Base-by-base conservation (phyloP, 176 grass and related monocot species). In the Tillandsia leiboldiana region DNA sequence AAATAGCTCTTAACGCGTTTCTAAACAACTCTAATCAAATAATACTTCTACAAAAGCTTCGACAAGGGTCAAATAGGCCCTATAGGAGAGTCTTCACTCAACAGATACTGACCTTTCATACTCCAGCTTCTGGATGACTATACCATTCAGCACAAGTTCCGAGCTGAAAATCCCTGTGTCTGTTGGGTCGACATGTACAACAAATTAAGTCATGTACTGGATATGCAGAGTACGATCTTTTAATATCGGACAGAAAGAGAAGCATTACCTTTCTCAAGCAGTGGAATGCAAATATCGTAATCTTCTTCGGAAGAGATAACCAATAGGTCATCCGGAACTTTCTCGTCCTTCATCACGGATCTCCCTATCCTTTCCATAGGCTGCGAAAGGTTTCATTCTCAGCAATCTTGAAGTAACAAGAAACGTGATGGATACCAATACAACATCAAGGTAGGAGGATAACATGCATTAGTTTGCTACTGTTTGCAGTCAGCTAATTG, bases 301-400 rank as follows among this genome's bases (percentile, higher is more conserved):
- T 96, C 92, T 77, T 96, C 83, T 80, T 91, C 88, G 20, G 83
- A 96, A 75, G 92, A 89, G 58, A 91, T 77, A 42, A 91, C 69
- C 63, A 96, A 82, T 75, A 96, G 80, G 53, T 96, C 83, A 78
- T 84, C 83, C 42, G 72, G 78, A 57, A 84, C 64, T 74, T 83
- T 72, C 6, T 51, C 69, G 72, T 81, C 75, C 73, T 91, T 91
- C 71, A 69, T 80, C 63, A 80, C 70, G 56, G 86, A 91, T 82
- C 88, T 88, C 23, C 83, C 88, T 12, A 96, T 78, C 73, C 73
- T 96, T 70, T 91, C 83, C 15, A 91, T 75, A 87, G 85, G 85
- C 92, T 96, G 64, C 56, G 10, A 8, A 71, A 12, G 8, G 7
- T 61, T 61, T 18, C 56, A 61, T 18, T 23, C 33, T 42, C 33